Evolutionary conservation across 441 rosid species (phyloP), one percentile per base, ranked within the genome.

Genomic region (Euphorbia corollata): DNA sequence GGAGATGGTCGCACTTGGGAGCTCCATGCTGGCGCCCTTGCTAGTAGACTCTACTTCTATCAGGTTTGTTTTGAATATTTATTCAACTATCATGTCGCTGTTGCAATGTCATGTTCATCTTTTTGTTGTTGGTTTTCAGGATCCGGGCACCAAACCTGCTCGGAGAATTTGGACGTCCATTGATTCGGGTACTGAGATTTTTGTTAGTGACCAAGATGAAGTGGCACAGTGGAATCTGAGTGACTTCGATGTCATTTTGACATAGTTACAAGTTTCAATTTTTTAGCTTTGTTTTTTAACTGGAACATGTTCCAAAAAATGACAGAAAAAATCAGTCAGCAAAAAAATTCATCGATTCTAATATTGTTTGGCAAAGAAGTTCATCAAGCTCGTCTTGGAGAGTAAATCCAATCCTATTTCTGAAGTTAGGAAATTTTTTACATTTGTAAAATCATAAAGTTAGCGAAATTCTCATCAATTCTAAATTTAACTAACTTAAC

Each of bases 101-200:
- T 1, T 27, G 32, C 18, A 8, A 76, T 2, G 85, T 79, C 63
- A 81, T 0, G 65, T 87, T 84, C 75, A 86, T 23, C 80, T 41
- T 77, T 74, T 71, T 83, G 77, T 77, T 30, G 68, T 76, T 32
- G 47, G 59, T 48, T 60, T 68, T 27, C 85, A 90, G 94, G 96
- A 87, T 76, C 94, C 88, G 8, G 90, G 75, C 10, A 91, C 84
- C 15, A 50, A 75, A 65, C 86, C 89, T 20, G 91, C 87, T 32
- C 69, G 67, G 64, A 86, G 94, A 76, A 79, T 84, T 55, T 89
- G 97, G 96, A 76, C 68, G 68, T 91, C 94, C 0, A 73, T 91
- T 63, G 91, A 91, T 74, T 70, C 81, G 65, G 97, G 97, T 68
- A 83, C 96, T 60, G 97, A 91, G 67, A 86, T 91, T 74, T 91